These are phyloP conservation scores for Leccinellum luteum DNA, from an alignment of 768 basidiomycete species.

Conservation along the genomic window DNA sequence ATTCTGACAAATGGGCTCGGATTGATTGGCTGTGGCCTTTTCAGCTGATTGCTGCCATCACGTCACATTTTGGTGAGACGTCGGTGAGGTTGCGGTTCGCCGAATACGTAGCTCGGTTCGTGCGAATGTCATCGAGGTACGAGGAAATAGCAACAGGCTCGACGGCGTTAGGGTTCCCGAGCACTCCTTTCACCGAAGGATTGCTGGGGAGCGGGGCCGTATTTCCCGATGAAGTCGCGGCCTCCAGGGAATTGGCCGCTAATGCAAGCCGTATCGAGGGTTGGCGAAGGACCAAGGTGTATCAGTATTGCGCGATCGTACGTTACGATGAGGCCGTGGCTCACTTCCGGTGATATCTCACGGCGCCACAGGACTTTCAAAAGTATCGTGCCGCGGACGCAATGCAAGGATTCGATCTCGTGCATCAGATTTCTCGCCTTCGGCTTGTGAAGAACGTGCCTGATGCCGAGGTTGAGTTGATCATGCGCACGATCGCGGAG, in stretches of 20 bases:
- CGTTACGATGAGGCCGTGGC: slow-evolving; percentile 20
- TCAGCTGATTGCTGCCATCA: slow-evolving; percentile 76
- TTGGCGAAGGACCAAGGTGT: slow-evolving; percentile 83
- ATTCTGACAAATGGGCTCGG: too few species aligned
- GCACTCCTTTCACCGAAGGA: slow-evolving; percentile 43
- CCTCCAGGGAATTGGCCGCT: slow-evolving; percentile 64
- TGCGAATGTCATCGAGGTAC: slow-evolving; percentile 85
- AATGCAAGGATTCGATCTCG: slow-evolving; percentile 78
- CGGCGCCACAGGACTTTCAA: slow-evolving; percentile 59
- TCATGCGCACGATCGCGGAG: slow-evolving; percentile 71
- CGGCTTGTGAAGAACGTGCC: slow-evolving; percentile 68
- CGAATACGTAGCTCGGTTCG: slow-evolving; percentile 86
- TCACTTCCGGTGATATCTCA: slow-evolving; percentile 6
- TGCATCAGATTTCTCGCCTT: slow-evolving; percentile 83
- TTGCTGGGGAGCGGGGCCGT: slow-evolving; percentile 77
- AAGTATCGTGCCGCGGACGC: slow-evolving; percentile 51
- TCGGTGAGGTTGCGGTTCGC: slow-evolving; percentile 85
- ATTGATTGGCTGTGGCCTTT: not conserved
- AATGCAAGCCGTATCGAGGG: slow-evolving; percentile 89
- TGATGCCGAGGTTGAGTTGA: slow-evolving; percentile 70
- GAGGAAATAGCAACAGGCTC: slow-evolving; percentile 77
- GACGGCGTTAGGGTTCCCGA: slow-evolving; percentile 76
- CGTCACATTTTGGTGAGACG: slow-evolving; percentile 89
- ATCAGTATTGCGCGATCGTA: slow-evolving; percentile 71
- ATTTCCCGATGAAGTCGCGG: slow-evolving; percentile 68